These are phyloP conservation scores for Plasmodium fragile DNA, from an alignment of 169 alveolate species.

Conservation along the genomic window DNA sequence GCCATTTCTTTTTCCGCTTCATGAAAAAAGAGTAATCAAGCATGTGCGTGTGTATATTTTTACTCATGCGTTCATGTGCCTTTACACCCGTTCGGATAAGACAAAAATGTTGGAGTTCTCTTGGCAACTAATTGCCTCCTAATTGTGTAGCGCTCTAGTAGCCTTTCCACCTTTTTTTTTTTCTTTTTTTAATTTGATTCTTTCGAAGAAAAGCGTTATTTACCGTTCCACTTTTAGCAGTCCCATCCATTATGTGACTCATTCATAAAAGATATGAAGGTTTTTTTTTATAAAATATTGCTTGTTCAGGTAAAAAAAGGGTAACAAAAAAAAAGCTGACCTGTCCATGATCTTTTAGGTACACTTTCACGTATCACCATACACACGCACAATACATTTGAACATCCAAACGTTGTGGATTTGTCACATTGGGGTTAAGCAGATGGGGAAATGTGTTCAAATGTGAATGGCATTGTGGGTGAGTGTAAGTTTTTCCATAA, in stretches of 20 bases:
- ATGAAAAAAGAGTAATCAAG: slow-evolving; percentile 11
- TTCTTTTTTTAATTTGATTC: slow-evolving; percentile 17
- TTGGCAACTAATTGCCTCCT: background rate
- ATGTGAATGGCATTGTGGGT: background rate
- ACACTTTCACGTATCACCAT: background rate
- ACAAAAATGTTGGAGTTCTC: background rate
- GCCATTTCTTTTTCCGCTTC: slow-evolving; percentile 70
- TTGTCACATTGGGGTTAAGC: background rate
- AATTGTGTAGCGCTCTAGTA: slow-evolving; percentile 4
- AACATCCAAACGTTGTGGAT: background rate
- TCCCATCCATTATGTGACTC: slow-evolving; percentile 21
- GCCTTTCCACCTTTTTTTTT: background rate
- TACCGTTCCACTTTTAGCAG: slow-evolving; percentile 20
- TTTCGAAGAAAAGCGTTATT: background rate
- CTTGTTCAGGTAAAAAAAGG: background rate
- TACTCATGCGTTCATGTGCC: background rate
- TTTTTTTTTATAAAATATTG: slow-evolving; percentile 14
- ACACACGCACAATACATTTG: background rate
- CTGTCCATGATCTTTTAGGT: background rate
- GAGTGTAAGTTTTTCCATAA: background rate
- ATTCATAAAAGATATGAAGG: slow-evolving; percentile 19
- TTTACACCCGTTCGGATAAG: background rate
- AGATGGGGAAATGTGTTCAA: slow-evolving; percentile 6
- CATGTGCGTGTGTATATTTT: slow-evolving; percentile 6
- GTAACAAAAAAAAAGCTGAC: background rate